Percentiles rank a stretch among this genome's conserved stretches.
phyloP scores from a whole-genome alignment of 176 grass and related monocot species.

The Cenchrus fungigraminus region DNA sequence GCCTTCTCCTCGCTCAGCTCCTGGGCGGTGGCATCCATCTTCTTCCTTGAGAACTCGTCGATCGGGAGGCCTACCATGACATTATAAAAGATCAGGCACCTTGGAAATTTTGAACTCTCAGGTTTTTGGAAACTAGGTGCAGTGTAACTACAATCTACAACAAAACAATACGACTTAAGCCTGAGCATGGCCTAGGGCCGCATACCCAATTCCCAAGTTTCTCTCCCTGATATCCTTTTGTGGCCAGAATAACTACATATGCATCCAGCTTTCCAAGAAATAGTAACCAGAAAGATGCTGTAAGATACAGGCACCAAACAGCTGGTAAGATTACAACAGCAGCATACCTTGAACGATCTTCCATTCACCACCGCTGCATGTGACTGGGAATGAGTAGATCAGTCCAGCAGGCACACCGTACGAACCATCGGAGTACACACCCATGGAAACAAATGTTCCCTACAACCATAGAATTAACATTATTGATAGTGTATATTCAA shows the following conservation, averaged over 20 bases:
- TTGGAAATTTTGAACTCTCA: background rate
- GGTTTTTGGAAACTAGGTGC: background rate
- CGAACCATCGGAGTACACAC: conserved; percentile 94
- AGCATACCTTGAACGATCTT: conserved; percentile 83
- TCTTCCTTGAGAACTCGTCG: conserved; percentile 89
- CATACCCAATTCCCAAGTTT: too few species aligned
- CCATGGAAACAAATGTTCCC: conserved; percentile 98
- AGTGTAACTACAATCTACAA: background rate
- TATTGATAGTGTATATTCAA: background rate
- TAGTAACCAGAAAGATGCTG: background rate
- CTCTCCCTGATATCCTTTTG: too few species aligned
- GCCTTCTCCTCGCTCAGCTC: conserved; percentile 92
- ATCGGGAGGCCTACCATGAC: conserved; percentile 69
- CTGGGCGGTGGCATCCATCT: conserved; percentile 84
- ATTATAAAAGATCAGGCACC: conserved; percentile 9
- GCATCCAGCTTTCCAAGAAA: background rate
- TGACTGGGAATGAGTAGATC: conserved; percentile 98
- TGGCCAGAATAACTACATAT: background rate
- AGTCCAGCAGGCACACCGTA: conserved; percentile 91
- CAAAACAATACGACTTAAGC: too few species aligned
- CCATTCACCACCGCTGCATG: conserved; percentile 79
- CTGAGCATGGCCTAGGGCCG: too few species aligned
- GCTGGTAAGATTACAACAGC: background rate
- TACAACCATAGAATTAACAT: background rate
- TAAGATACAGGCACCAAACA: background rate